These are phyloP conservation scores for Poa pratensis DNA, from an alignment of 176 grass and related monocot species.

Conservation along the genomic window DNA sequence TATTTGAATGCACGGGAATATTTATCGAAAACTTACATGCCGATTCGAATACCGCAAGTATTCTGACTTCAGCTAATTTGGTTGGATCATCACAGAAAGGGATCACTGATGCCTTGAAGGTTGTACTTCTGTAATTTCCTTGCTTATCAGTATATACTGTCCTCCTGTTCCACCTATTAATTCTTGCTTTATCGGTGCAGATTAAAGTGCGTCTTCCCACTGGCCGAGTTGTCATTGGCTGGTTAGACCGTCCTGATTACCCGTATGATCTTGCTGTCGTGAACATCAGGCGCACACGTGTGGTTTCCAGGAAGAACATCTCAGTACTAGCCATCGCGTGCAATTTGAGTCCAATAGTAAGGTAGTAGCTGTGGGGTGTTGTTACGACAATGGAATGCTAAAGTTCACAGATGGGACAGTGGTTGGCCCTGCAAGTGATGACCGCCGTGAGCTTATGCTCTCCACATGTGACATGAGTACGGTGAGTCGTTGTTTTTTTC, in stretches of 20 bases:
- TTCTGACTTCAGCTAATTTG: background rate
- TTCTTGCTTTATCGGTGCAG: conserved; percentile 5
- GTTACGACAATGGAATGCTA: background rate
- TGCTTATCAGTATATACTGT: background rate
- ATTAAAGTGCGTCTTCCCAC: conserved; percentile 29
- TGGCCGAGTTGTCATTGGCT: conserved; percentile 19
- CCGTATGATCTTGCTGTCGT: conserved; percentile 26
- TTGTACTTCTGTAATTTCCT: background rate
- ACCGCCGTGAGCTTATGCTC: background rate
- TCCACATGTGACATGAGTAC: background rate
- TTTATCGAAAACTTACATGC: background rate
- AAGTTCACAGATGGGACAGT: background rate
- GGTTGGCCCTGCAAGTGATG: background rate
- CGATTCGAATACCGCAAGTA: background rate
- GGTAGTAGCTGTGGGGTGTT: background rate
- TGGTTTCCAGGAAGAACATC: background rate
- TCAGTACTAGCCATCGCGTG: background rate
- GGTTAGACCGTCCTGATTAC: background rate
- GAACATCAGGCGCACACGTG: background rate
- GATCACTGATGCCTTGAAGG: background rate
- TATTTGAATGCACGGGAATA: conserved; percentile 33
- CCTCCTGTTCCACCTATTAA: background rate
- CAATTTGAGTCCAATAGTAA: conserved; percentile 26
- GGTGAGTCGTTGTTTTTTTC: background rate
- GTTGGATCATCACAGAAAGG: background rate